Conservation (phyloP, 1,284 basidiomycete genomes). For the Pisolithus thermaeus region DNA sequence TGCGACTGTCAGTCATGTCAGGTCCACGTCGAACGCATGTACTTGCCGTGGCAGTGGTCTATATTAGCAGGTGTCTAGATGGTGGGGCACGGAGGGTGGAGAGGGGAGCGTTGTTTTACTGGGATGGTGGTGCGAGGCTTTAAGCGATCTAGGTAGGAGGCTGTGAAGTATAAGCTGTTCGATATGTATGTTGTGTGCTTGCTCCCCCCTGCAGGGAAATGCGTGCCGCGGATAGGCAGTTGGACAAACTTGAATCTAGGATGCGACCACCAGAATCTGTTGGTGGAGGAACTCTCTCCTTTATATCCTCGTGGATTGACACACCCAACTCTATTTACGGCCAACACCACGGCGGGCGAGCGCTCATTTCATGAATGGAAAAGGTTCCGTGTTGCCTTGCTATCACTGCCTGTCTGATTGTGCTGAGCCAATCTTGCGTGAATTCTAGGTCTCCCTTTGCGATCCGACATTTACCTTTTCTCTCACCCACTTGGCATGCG, state of each 20-base stretch:
- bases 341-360: conserved; percentile 25
- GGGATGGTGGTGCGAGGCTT: neutral
- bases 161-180: neutral
- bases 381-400: conserved; percentile 14
- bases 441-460: conserved; percentile 1
- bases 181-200: neutral
- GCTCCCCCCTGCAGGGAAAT: neutral
- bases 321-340: conserved; percentile 27
- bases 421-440: conserved; percentile 5
- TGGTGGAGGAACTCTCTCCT: conserved; percentile 13
- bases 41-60: neutral
- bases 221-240: neutral
- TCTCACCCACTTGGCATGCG: conserved; percentile 10
- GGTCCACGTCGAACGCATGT: neutral
- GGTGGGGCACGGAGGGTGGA: neutral
- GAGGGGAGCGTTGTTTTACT: neutral
- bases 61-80: neutral
- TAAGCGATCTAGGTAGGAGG: neutral
- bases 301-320: conserved; percentile 25
- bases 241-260: conserved; percentile 16
- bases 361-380: conserved; percentile 24
- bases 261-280: conserved; percentile 7
- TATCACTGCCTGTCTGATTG: neutral
- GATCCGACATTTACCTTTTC: conserved; percentile 26
- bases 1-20: no score